Conservation (phyloP, 805 yeast genomes). For the Nakazawaea anatomiae region DNA sequence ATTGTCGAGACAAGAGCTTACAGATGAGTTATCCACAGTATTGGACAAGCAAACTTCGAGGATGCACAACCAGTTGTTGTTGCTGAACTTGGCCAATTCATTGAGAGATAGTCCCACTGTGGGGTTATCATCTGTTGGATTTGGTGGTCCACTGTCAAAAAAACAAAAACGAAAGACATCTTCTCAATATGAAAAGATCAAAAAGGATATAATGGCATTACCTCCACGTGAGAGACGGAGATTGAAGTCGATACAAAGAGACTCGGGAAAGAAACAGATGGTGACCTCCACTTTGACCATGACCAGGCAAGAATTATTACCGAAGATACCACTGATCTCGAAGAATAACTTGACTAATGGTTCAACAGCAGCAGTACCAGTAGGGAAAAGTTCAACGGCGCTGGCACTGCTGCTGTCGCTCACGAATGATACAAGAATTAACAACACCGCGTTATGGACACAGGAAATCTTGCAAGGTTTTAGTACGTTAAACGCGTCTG, state of each 20-base stretch:
- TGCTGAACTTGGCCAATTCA: constrained; percentile 81
- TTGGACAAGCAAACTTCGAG: constrained; percentile 44
- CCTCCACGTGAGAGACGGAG: constrained; percentile 82
- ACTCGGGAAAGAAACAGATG: constrained; percentile 73
- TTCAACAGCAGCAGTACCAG: constrained; percentile 20
- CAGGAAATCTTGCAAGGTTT: constrained; percentile 87
- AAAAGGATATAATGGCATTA: constrained; percentile 79
- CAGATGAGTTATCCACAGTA: constrained; percentile 49
- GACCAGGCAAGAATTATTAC: constrained; percentile 68
- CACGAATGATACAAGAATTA: neutral
- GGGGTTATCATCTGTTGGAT: constrained; percentile 39
- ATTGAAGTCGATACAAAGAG: constrained; percentile 76
- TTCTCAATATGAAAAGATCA: constrained; percentile 73
- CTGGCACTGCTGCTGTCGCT: too few species aligned
- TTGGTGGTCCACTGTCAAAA: constrained; percentile 41
- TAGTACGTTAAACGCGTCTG: constrained; percentile 74
- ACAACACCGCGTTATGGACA: constrained; percentile 73
- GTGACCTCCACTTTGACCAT: constrained; percentile 62
- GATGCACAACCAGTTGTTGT: constrained; percentile 77
- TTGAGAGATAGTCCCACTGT: constrained; percentile 69
- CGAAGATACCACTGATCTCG: constrained; percentile 76
- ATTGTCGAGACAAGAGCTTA: constrained; percentile 70
- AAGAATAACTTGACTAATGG: constrained; percentile 26
- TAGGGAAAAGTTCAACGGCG: neutral
- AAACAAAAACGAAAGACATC: constrained; percentile 49